Percentiles rank a stretch among this genome's conserved stretches.
Evolutionary conservation across 495 filamentous ascomycete genomes (phyloP).

Genomic region (Chaetomium cochliodes): DNA sequence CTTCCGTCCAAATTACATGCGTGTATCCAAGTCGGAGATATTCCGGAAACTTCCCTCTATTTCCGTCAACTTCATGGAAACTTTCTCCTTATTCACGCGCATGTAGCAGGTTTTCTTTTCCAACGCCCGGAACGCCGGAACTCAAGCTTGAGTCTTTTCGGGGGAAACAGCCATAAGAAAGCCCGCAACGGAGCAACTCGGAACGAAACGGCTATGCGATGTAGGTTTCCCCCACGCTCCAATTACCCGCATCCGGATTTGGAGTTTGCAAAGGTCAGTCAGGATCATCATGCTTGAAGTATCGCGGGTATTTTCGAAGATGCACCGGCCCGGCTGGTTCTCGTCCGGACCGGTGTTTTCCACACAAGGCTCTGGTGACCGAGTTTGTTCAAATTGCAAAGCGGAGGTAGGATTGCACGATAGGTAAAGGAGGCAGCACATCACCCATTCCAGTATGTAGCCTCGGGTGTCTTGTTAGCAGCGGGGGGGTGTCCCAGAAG

Average conservation of each 20-base stretch:
- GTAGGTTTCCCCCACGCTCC: not conserved
- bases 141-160: not conserved
- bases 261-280: not conserved
- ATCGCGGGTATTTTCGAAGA: not conserved
- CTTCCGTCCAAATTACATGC: not conserved
- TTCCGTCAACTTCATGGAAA: not conserved
- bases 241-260: not conserved
- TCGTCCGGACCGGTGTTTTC: not conserved
- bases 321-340: constrained; percentile 7
- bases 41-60: not conserved
- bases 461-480: too few relatives aligned
- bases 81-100: not conserved
- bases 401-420: too few relatives aligned
- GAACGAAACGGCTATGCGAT: not conserved
- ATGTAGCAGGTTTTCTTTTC: not conserved
- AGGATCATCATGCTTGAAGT: not conserved
- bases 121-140: not conserved
- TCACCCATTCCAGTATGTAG: too few relatives aligned
- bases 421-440: too few relatives aligned
- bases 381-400: too few relatives aligned
- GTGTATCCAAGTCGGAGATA: not conserved
- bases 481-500: too few relatives aligned
- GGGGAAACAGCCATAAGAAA: not conserved
- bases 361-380: not conserved
- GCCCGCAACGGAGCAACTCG: not conserved